Evolutionary conservation across 352 stramenopile species (phyloP).

Genomic region (Globisporangium cederbergense): DNA sequence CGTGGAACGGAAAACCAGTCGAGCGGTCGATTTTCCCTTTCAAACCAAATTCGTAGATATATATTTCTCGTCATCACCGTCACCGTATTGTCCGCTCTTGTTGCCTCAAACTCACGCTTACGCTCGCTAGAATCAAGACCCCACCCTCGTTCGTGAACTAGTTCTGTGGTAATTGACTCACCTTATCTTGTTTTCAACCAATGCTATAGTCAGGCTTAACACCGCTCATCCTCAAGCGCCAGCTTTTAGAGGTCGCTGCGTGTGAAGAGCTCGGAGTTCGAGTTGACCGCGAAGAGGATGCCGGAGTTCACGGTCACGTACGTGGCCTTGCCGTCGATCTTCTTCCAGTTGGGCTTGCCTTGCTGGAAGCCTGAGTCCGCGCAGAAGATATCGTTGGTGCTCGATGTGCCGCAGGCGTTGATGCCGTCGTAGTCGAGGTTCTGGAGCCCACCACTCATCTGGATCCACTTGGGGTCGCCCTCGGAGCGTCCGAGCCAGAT

Average conservation of each 20-base stretch:
- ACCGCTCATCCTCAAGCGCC: neutral
- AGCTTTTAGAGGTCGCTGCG: slow-evolving; percentile 8
- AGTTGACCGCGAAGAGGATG: slow-evolving; percentile 12
- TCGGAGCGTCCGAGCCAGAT: slow-evolving; percentile 17
- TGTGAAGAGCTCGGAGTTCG: slow-evolving; percentile 11
- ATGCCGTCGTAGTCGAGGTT: slow-evolving; percentile 28
- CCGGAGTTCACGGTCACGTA: slow-evolving; percentile 4
- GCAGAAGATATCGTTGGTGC: slow-evolving; percentile 17
- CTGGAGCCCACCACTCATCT: slow-evolving; percentile 19
- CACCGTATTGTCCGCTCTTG: no score
- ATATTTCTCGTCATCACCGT: no score
- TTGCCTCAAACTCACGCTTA: no score
- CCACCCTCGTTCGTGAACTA: neutral
- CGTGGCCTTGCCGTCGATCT: slow-evolving; percentile 7
- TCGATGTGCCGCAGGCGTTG: slow-evolving; percentile 20
- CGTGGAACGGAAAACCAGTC: no score
- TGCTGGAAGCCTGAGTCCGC: slow-evolving; percentile 11
- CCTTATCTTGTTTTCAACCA: neutral
- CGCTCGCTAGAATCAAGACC: no score
- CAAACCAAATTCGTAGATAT: no score
- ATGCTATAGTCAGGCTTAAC: neutral
- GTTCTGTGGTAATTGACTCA: neutral
- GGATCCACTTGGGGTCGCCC: slow-evolving; percentile 22
- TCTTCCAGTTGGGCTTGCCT: slow-evolving; percentile 7
- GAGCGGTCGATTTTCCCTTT: no score